These are phyloP conservation scores for Grosmannia clavigera DNA, from an alignment of 2,329 filamentous ascomycete genomes.

Conservation along the genomic window DNA sequence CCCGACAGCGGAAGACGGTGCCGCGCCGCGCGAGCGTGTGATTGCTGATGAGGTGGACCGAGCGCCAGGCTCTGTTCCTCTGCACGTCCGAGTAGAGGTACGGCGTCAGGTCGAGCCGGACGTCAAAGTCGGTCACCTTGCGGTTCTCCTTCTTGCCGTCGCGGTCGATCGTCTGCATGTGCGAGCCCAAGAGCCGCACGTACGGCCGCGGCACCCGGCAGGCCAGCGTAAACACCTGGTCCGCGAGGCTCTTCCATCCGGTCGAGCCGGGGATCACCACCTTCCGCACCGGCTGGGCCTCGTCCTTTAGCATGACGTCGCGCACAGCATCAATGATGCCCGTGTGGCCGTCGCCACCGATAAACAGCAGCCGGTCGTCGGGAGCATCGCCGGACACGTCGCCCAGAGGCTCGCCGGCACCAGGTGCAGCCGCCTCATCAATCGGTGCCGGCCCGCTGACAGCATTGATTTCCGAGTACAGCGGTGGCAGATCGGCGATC, in stretches of 20 bases:
- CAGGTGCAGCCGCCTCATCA: background rate
- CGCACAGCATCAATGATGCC: background rate
- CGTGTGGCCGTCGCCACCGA: background rate
- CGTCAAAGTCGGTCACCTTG: conserved; percentile 45
- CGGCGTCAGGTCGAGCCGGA: conserved; percentile 45
- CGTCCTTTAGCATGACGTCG: background rate
- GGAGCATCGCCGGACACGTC: too few relatives aligned
- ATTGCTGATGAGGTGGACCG: conserved; percentile 41
- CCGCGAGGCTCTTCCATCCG: background rate
- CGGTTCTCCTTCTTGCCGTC: conserved; percentile 33
- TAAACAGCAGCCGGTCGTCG: background rate
- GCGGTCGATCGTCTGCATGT: conserved; percentile 31
- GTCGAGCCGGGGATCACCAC: background rate
- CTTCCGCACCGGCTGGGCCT: background rate
- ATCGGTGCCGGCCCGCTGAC: conserved; percentile 14
- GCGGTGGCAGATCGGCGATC: conserved; percentile 27
- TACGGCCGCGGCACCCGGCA: conserved; percentile 38
- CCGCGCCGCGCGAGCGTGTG: conserved; percentile 53
- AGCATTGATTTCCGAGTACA: conserved; percentile 27
- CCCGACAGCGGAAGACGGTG: conserved; percentile 40
- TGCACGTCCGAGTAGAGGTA: conserved; percentile 37
- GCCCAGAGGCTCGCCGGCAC: background rate
- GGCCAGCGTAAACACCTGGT: conserved; percentile 20
- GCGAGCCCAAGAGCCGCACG: conserved; percentile 40
- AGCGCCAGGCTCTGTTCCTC: conserved; percentile 26